Percentiles rank a stretch among this genome's conserved stretches.
Evolutionary conservation across 225 moss, liverwort and hornwort genomes (phyloP).

Genomic region (Pseudoscleropodium purum): DNA sequence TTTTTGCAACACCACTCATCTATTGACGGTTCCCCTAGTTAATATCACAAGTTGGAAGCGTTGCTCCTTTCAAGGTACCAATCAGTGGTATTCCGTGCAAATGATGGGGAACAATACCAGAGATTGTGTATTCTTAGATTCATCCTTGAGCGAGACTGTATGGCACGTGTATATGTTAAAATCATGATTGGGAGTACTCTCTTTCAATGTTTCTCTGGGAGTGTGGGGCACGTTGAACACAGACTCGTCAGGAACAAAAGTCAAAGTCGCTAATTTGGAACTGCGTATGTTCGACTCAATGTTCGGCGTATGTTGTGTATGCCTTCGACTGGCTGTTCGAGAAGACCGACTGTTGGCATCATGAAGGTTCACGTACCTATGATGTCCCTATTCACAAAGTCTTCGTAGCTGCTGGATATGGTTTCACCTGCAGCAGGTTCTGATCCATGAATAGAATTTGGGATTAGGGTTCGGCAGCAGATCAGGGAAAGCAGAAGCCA

Average conservation of each 20-base stretch:
- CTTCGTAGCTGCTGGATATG: neutral
- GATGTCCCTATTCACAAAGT: neutral
- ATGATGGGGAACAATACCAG: neutral
- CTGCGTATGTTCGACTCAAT: neutral
- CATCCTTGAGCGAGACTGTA: neutral
- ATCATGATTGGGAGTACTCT: neutral
- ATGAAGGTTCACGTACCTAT: neutral
- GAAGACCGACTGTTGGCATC: constrained; percentile 8
- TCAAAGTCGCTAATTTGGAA: neutral
- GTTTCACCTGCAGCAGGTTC: neutral
- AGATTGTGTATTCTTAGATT: neutral
- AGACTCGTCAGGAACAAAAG: neutral
- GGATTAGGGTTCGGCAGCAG: neutral
- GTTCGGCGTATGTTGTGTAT: neutral
- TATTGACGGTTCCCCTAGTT: neutral
- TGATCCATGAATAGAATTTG: neutral
- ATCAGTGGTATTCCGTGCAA: neutral
- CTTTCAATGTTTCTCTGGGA: neutral
- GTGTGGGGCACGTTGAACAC: neutral
- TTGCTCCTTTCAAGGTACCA: neutral
- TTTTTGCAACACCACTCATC: neutral
- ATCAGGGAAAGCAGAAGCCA: neutral
- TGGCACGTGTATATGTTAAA: neutral
- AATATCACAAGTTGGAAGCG: neutral
- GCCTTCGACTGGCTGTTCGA: neutral